Evolutionary conservation across 306 rosid species (phyloP).

Genomic region (Coriaria nepalensis): DNA sequence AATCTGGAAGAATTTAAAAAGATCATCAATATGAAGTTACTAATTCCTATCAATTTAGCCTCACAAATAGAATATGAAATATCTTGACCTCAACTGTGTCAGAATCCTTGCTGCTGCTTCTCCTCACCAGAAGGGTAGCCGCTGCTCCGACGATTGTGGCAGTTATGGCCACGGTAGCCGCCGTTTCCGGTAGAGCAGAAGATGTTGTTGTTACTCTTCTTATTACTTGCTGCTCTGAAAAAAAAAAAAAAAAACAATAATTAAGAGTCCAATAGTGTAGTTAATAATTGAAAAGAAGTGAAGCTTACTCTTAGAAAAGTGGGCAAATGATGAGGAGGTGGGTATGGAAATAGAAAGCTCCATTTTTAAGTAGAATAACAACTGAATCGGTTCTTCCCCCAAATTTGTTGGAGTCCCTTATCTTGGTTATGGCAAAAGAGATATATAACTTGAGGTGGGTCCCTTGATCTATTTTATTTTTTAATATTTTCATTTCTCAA

Average conservation of each 20-base stretch:
- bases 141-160: slow-evolving; percentile 79
- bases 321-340: slow-evolving; percentile 22
- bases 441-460: no score
- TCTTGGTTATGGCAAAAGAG: no score
- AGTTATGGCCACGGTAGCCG: slow-evolving; percentile 68
- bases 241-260: slow-evolving; percentile 16
- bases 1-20: slow-evolving; percentile 37
- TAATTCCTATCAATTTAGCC: slow-evolving; percentile 2
- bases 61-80: slow-evolving; percentile 1
- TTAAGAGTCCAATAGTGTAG: background rate
- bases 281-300: background rate
- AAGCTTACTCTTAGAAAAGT: slow-evolving; percentile 34
- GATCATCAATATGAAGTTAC: background rate
- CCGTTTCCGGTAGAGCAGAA: slow-evolving; percentile 69
- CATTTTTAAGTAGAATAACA: slow-evolving; percentile 24
- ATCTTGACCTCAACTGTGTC: slow-evolving; percentile 38
- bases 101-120: slow-evolving; percentile 55
- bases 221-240: slow-evolving; percentile 38
- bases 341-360: slow-evolving; percentile 23
- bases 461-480: no score
- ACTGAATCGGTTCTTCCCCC: no score
- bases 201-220: slow-evolving; percentile 27
- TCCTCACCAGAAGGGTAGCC: slow-evolving; percentile 51
- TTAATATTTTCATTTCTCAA: no score
- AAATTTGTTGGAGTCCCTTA: no score